phyloP scores from a whole-genome alignment of 2,329 filamentous ascomycete species.

The Orbilia blumenaviensis region DNA sequence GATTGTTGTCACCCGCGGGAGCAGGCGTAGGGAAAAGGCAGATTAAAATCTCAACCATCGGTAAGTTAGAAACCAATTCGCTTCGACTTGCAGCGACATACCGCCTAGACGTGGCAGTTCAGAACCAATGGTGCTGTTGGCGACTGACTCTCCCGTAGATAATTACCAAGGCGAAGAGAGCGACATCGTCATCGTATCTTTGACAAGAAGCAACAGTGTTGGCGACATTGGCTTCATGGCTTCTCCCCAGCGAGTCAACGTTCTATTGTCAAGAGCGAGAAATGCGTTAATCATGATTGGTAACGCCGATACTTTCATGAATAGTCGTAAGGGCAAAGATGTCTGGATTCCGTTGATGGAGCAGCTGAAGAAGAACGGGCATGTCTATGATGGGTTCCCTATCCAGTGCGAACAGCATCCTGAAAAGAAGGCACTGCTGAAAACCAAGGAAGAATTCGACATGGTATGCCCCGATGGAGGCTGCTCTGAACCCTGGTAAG shows the following conservation, averaged over 20 bases:
- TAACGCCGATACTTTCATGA: constrained; percentile 73
- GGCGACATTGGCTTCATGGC: constrained; percentile 77
- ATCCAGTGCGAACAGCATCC: constrained; percentile 71
- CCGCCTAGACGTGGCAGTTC: not conserved
- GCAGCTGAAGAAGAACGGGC: constrained; percentile 65
- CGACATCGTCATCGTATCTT: constrained; percentile 74
- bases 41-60: constrained; percentile 74
- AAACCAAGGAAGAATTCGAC: constrained; percentile 69
- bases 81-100: constrained; percentile 12
- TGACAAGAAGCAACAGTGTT: constrained; percentile 72
- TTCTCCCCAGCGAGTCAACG: constrained; percentile 66
- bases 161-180: constrained; percentile 83
- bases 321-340: constrained; percentile 67
- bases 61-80: constrained; percentile 62
- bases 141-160: constrained; percentile 63
- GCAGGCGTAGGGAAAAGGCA: constrained; percentile 66
- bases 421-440: constrained; percentile 64
- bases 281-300: constrained; percentile 74
- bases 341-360: constrained; percentile 71
- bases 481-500: constrained; percentile 71
- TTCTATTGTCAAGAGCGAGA: constrained; percentile 74
- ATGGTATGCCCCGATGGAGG: constrained; percentile 74
- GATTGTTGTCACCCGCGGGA: constrained; percentile 67
- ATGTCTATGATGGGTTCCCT: constrained; percentile 71
- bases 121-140: constrained; percentile 14